Evolutionary conservation across 331 rosid genomes (phyloP).

Genomic region (Dryas integrifolia): DNA sequence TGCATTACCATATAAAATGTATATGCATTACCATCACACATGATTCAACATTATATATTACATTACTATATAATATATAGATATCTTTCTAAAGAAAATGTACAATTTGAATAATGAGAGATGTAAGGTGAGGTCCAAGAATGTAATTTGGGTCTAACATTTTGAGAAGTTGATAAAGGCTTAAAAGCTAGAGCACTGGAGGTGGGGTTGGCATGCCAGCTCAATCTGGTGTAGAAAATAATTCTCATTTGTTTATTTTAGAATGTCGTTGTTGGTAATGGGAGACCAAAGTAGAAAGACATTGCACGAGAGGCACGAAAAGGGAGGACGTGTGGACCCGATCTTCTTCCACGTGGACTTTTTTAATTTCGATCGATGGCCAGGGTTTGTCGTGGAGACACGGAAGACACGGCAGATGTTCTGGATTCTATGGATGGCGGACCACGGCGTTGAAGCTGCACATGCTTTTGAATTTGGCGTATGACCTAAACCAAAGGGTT

Average conservation of each 20-base stretch:
- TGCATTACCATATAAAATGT: too few species aligned
- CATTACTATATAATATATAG: too few species aligned
- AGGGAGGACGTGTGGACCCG: slow-evolving; percentile 8
- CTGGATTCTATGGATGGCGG: slow-evolving; percentile 43
- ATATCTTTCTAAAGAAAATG: too few species aligned
- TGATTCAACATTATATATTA: too few species aligned
- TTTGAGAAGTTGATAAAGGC: background rate
- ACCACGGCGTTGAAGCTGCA: slow-evolving; percentile 36
- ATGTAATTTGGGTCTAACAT: background rate
- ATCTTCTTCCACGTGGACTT: slow-evolving; percentile 25
- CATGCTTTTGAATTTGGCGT: slow-evolving; percentile 23
- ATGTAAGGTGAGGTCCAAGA: too few species aligned
- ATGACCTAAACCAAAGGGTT: background rate
- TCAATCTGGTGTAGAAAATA: background rate
- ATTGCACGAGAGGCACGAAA: slow-evolving; percentile 9
- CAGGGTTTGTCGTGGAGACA: slow-evolving; percentile 37
- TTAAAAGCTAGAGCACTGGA: background rate
- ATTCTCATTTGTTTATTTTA: background rate
- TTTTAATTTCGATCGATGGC: slow-evolving; percentile 19
- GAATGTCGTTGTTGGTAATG: background rate
- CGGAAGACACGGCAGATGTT: slow-evolving; percentile 70
- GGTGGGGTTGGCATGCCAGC: background rate
- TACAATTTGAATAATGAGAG: too few species aligned
- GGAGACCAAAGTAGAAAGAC: background rate
- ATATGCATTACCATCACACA: too few species aligned